Percentiles rank a stretch among this genome's conserved stretches.
These are phyloP conservation scores for Talaromyces rugulosus DNA, from an alignment of 2,329 filamentous ascomycete species.

Conservation along the genomic window DNA sequence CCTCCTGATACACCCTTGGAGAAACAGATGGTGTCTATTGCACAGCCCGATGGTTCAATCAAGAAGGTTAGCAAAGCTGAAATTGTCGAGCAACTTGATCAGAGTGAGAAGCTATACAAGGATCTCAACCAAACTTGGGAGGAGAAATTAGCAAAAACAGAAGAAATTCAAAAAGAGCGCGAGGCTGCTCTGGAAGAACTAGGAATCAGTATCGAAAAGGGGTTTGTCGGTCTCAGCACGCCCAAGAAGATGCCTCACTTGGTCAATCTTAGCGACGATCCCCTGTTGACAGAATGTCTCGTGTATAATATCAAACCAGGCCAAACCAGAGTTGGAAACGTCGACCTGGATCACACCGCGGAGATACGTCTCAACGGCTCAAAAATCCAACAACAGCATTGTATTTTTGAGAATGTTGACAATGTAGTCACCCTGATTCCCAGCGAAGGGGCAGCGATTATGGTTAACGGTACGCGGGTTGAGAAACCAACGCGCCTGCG, in stretches of 20 bases:
- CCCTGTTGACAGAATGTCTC: slow-evolving; percentile 87
- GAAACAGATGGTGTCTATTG: slow-evolving; percentile 94
- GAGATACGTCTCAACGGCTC: slow-evolving; percentile 93
- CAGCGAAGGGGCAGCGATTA: slow-evolving; percentile 86
- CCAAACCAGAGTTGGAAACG: slow-evolving; percentile 88
- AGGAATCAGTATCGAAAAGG: slow-evolving; percentile 98
- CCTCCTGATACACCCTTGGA: slow-evolving; percentile 88
- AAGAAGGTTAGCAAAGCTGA: slow-evolving; percentile 98
- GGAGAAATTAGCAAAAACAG: slow-evolving; percentile 89
- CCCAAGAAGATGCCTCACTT: slow-evolving; percentile 99
- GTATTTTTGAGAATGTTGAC: slow-evolving; percentile 87
- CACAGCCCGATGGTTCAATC: slow-evolving; percentile 73
- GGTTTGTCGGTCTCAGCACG: slow-evolving; percentile 89
- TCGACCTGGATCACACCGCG: slow-evolving; percentile 75
- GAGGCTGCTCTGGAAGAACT: slow-evolving; percentile 93
- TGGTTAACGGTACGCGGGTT: slow-evolving; percentile 93
- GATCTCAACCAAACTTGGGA: slow-evolving; percentile 99
- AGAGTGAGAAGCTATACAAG: slow-evolving; percentile 92
- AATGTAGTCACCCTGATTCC: slow-evolving; percentile 90
- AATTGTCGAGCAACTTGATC: slow-evolving; percentile 91
- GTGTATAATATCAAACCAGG: slow-evolving; percentile 98
- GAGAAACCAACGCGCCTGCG: slow-evolving; percentile 79
- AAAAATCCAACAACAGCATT: slow-evolving; percentile 88
- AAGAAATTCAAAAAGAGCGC: slow-evolving; percentile 95
- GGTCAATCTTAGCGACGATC: slow-evolving; percentile 94